Percentiles rank a stretch among this genome's conserved stretches.
Evolutionary conservation across 805 yeast species (phyloP).

Genomic region (Spathaspora gorwiae): DNA sequence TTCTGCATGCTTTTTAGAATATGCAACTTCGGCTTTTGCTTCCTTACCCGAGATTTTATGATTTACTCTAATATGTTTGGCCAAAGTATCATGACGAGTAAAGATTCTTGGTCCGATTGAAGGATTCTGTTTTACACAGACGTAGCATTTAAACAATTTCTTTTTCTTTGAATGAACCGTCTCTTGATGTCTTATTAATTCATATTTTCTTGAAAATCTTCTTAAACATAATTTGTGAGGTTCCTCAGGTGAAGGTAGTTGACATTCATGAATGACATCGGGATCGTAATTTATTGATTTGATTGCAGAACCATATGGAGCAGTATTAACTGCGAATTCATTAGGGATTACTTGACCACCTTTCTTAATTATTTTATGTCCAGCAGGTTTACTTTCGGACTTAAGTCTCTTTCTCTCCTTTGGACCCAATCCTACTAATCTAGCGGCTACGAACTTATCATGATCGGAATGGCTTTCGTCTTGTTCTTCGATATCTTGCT

Average conservation of each 20-base stretch:
- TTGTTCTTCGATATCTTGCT: not conserved
- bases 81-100: conserved; percentile 89
- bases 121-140: conserved; percentile 71
- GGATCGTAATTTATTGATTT: conserved; percentile 44
- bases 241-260: conserved; percentile 41
- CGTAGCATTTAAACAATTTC: conserved; percentile 78
- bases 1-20: conserved; percentile 42
- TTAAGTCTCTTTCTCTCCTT: conserved; percentile 16
- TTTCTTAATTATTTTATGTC: conserved; percentile 25
- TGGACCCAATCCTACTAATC: conserved; percentile 12
- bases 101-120: conserved; percentile 66
- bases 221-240: conserved; percentile 37
- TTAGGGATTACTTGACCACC: conserved; percentile 7
- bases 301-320: conserved; percentile 10
- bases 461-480: conserved; percentile 16
- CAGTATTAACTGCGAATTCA: conserved; percentile 7
- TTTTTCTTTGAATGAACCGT: conserved; percentile 90
- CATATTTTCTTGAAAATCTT: conserved; percentile 64
- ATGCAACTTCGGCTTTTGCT: conserved; percentile 45
- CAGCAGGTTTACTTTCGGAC: conserved; percentile 17
- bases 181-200: conserved; percentile 90
- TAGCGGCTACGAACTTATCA: conserved; percentile 18
- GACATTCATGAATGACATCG: conserved; percentile 45
- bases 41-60: conserved; percentile 44
- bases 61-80: conserved; percentile 69